Base-by-base conservation (phyloP, 495 filamentous ascomycete species). In the Aspergillus wentii region DNA sequence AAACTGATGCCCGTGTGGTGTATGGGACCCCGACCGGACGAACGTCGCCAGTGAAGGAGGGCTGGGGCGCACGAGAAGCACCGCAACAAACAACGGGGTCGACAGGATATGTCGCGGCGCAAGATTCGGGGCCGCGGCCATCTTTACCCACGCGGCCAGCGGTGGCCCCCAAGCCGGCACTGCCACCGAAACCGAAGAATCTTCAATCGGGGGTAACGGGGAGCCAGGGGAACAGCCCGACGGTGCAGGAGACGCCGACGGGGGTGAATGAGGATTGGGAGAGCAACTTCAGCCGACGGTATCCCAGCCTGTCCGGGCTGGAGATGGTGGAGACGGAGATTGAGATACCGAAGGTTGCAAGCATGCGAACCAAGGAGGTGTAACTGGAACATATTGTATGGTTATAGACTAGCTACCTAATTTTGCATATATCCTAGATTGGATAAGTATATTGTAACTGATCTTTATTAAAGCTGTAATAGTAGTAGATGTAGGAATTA, bases 251-350 rank as follows among this genome's bases (percentile, higher is more conserved):
- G 15, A 49, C 52, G 8, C 49, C 59, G 4, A 33, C 50, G 7
- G 59, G 39, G n/a, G 44, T 51, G 2, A 45, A 49, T 1, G 78
- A 82, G 3, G 83, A 85, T 43, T 83, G 79, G 78, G 80, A 86
- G 50, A 61, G 56, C 19, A 80, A 83, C 56, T 95, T 95, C 52
- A 82, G 79, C 47, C 83, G 84, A 59, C 69, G 86, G 30, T 95
- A 86, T 57, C 89, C 89, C 1, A 88, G 79, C 50, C 67, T 95
- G 17, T 79, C 75, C 16, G 79, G 83, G 1, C 69, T 94, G 32
- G 88, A 94, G 68, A 86, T 94, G 80, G 83, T 87, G 20, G 88
- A 82, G 55, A 79, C 75, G 46, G 85, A 82, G 52, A 75, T 80
- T 31, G 68, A 75, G 47, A 48, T 64, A 20, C 58, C 67, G 11